Evolutionary conservation across 1,284 basidiomycete genomes (phyloP).

Genomic region (Anthracocystis panici-leucophaei): DNA sequence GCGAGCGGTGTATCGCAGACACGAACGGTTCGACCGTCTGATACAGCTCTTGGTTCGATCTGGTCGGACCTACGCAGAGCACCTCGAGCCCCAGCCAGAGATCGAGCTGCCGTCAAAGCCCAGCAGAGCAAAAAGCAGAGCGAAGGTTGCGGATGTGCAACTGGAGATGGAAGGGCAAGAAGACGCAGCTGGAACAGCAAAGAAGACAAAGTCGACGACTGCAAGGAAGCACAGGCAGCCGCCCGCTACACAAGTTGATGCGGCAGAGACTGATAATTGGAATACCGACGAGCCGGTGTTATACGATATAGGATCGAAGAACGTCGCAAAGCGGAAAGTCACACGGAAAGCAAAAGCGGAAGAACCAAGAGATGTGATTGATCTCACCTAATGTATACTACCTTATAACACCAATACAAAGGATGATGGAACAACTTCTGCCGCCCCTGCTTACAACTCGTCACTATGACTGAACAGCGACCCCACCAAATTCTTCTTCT

Average conservation of each 20-base stretch:
- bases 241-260: neutral
- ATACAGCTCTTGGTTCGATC: constrained; percentile 27
- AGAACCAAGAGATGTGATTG: constrained; percentile 20
- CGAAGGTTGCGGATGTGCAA: neutral
- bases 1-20: constrained; percentile 43
- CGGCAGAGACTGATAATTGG: neutral
- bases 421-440: neutral
- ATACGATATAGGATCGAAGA: neutral
- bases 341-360: constrained; percentile 12
- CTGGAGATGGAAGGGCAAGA: neutral
- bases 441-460: constrained; percentile 15
- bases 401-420: neutral
- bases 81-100: constrained; percentile 13
- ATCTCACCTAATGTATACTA: constrained; percentile 24
- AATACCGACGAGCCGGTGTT: neutral
- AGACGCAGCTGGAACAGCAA: neutral
- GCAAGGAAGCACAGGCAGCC: constrained; percentile 14
- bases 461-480: constrained; percentile 28
- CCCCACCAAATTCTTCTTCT: constrained; percentile 23
- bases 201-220: constrained; percentile 11
- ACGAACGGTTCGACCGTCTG: constrained; percentile 44
- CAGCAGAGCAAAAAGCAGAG: constrained; percentile 8
- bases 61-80: constrained; percentile 19
- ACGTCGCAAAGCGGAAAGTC: constrained; percentile 7
- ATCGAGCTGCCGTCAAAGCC: neutral